Base-by-base conservation (phyloP, 306 rosid species). In the Vicia villosa region DNA sequence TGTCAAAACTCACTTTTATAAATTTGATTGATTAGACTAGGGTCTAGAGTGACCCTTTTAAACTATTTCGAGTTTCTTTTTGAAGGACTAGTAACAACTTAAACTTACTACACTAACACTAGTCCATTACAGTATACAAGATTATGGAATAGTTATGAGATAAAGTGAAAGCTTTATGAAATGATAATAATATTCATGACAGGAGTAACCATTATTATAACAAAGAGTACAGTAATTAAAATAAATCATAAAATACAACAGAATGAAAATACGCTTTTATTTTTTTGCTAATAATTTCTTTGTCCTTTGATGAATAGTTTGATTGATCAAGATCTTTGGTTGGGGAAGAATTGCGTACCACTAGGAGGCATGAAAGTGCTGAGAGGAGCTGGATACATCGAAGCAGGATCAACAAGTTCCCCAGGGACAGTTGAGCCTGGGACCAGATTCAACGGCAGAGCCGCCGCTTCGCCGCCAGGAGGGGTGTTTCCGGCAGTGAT, bases 301-400 rank as follows among this genome's bases (percentile, higher is more conserved):
- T 74, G n/a, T 58, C 26, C 5, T 26, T 69, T 68, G 34, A 63
- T 22, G 62, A 55, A 55, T 13, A 55, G 54, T 76, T 67, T 75
- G 66, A 73, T 67, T 75, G 66, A 73, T 85, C 87, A 91, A 80
- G 99, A 89, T 87, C 99, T 89, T 79, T 95, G 96, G 63, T 89
- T 97, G 70, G 83, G 89, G 96, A 91, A 95, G 96, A 91, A 95
- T 82, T 95, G 99, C 96, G 99, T 95, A 87, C 96, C 98, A 49
- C 97, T 87, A 66, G 89, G 87, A 70, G 91, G 81, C 85, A 95
- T 87, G 91, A 72, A 95, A 26, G 95, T 58, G 83, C 79, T 91
- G n/a, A 84, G 76, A 5, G 92, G 88, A 74, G 92, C 77, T 13
- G 87, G 80, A 69, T 91, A 91, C 51, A 91, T 65, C 13, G 93